These are phyloP conservation scores for Metschnikowia shivogae DNA, from an alignment of 805 yeast species.

Conservation along the genomic window DNA sequence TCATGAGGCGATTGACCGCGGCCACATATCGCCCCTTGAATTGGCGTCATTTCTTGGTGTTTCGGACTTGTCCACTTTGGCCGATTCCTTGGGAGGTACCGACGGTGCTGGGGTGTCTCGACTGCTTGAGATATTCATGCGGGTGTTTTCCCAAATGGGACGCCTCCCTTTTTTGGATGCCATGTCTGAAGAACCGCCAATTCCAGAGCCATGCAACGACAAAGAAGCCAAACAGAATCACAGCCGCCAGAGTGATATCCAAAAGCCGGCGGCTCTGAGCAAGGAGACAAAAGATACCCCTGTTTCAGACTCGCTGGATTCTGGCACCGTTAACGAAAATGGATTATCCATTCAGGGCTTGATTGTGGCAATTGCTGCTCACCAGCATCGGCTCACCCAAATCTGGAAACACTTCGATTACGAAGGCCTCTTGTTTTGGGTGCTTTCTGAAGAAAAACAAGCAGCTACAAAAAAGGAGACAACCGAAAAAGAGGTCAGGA, in stretches of 20 bases:
- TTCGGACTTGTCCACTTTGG: not conserved
- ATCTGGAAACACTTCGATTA: slow-evolving; percentile 38
- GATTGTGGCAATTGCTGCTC: slow-evolving; percentile 30
- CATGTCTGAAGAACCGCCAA: not conserved
- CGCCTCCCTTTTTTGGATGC: not conserved
- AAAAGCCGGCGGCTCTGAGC: too few relatives aligned
- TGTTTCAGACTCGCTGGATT: not conserved
- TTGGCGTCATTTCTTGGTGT: slow-evolving; percentile 1
- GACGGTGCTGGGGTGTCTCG: not conserved
- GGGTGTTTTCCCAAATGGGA: not conserved
- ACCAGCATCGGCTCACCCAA: slow-evolving; percentile 38
- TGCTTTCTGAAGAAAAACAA: slow-evolving; percentile 27
- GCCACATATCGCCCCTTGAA: not conserved
- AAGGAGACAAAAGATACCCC: too few relatives aligned
- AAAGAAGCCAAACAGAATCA: too few relatives aligned
- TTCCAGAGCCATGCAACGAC: too few relatives aligned
- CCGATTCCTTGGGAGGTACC: too few relatives aligned
- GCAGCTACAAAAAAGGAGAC: slow-evolving; percentile 6
- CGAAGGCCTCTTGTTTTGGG: slow-evolving; percentile 44
- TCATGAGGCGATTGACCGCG: not conserved
- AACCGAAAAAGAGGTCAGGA: not conserved
- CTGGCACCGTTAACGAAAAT: not conserved
- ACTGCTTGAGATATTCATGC: not conserved
- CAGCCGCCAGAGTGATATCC: too few relatives aligned
- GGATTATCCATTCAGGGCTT: slow-evolving; percentile 8